Base-by-base conservation (phyloP, 2,329 filamentous ascomycete genomes). In the Nemania serpens region DNA sequence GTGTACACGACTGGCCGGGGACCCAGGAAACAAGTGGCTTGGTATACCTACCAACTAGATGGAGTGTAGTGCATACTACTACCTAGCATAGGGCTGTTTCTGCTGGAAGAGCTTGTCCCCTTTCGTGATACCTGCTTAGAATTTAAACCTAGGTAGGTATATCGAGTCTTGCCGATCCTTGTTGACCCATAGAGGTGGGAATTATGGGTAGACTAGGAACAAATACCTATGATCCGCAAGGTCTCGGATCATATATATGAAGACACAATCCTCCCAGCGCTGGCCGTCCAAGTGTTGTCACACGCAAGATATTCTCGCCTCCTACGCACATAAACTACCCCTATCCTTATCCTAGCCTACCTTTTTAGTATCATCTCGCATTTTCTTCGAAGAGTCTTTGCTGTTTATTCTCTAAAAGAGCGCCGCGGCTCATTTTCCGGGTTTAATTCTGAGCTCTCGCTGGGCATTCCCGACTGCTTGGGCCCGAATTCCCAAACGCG, bases 211-310 rank as follows among this genome's bases (percentile, higher is more conserved):
- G 25, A 29, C 25, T 29, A 29, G 25, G 25, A 29, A 29, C 7
- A 29, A 29, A 7, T 29, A 29, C 52, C 34, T 51, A 17, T 51
- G 20, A 55, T 18, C 51, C 41, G 3, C 37, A 37, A 53, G 17
- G 20, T 33, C 49, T 55, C 25, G 47, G 10, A 41, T 42, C 13
- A 37, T 67, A 70, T 70, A 70, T 71, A 71, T 67, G 65, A 68
- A 68, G 66, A 49, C 41, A 58, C 36, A 34, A 33, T 65, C 59
- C 64, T 58, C 42, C 37, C 18, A 20, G 51, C 29, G 42, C 34
- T 43, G 29, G 50, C 45, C 15, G 33, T 46, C 37, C 4, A 18
- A 20, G 39, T 42, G 29, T 46, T 13, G 18, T 55, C 17, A 5
- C 47, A 18, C 11, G 2, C 52, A 43, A 59, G 49, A 57, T 20